A percentile compares a stretch with the other conserved stretches of the same genome.
Evolutionary conservation across 75 land plant species (phyloP).

Genomic region (Adiantum capillusveneris): DNA sequence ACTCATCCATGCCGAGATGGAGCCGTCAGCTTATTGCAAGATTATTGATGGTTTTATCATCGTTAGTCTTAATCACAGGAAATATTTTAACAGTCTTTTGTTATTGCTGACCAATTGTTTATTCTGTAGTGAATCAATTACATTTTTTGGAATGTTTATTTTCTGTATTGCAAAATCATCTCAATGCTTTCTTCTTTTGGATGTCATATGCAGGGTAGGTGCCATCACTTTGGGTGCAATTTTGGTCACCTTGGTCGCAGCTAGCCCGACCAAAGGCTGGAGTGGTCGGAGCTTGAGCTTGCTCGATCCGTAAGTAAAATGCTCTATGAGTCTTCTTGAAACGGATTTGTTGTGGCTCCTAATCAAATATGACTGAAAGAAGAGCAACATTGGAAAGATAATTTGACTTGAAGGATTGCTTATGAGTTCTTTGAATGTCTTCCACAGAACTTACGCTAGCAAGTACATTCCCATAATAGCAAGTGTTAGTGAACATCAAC

Average conservation of each 20-base stretch:
- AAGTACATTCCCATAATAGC: conserved; percentile 99
- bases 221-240: conserved; percentile 55
- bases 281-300: conserved; percentile 98
- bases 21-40: too few species aligned
- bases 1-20: too few species aligned
- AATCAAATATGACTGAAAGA: too few species aligned
- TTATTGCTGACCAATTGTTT: too few species aligned
- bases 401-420: neutral
- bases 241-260: conserved; percentile 82
- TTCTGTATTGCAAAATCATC: too few species aligned
- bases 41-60: too few species aligned
- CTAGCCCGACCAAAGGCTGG: conserved; percentile 99
- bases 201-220: conserved; percentile 50
- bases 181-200: too few species aligned
- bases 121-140: too few species aligned
- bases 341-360: too few species aligned
- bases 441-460: conserved; percentile 92
- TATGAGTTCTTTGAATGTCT: neutral
- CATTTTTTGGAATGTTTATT: neutral
- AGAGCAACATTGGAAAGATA: neutral
- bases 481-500: conserved; percentile 99
- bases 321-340: neutral
- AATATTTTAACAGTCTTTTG: too few species aligned
- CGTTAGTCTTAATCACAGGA: too few species aligned
- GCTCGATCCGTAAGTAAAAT: conserved; percentile 96